These are phyloP conservation scores for Gossypium australe DNA, from an alignment of 345 rosid species.

Conservation along the genomic window DNA sequence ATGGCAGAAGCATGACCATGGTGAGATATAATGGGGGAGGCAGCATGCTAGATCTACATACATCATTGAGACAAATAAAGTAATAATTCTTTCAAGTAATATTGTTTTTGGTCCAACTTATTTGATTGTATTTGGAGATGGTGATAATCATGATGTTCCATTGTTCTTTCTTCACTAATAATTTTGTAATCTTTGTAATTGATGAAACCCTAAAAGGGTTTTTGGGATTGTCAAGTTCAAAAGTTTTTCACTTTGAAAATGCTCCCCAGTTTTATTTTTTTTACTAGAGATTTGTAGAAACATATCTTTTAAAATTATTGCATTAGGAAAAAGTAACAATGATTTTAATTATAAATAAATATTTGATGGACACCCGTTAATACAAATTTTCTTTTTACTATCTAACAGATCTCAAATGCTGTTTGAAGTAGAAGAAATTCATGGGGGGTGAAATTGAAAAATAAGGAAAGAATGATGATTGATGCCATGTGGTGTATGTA, in stretches of 20 bases:
- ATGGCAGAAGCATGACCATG: slow-evolving; percentile 2
- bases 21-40: slow-evolving; percentile 36
- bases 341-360: too few species aligned
- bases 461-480: neutral
- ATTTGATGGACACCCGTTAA: too few species aligned
- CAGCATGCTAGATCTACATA: slow-evolving; percentile 44
- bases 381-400: too few species aligned
- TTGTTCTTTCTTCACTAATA: slow-evolving; percentile 17
- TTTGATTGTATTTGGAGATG: slow-evolving; percentile 8
- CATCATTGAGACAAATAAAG: slow-evolving; percentile 39
- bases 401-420: too few species aligned
- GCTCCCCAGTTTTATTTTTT: too few species aligned
- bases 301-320: too few species aligned
- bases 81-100: slow-evolving; percentile 34
- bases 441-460: neutral
- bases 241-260: slow-evolving; percentile 2
- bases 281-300: too few species aligned
- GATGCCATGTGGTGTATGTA: slow-evolving; percentile 1
- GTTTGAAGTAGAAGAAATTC: neutral
- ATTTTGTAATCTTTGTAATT: slow-evolving; percentile 26
- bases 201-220: slow-evolving; percentile 3
- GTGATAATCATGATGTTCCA: slow-evolving; percentile 24
- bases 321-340: too few species aligned
- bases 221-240: slow-evolving; percentile 5
- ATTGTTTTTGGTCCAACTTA: slow-evolving; percentile 22